Evolutionary conservation across 495 filamentous ascomycete genomes (phyloP).

Genomic region (Glarea lozoyensis): DNA sequence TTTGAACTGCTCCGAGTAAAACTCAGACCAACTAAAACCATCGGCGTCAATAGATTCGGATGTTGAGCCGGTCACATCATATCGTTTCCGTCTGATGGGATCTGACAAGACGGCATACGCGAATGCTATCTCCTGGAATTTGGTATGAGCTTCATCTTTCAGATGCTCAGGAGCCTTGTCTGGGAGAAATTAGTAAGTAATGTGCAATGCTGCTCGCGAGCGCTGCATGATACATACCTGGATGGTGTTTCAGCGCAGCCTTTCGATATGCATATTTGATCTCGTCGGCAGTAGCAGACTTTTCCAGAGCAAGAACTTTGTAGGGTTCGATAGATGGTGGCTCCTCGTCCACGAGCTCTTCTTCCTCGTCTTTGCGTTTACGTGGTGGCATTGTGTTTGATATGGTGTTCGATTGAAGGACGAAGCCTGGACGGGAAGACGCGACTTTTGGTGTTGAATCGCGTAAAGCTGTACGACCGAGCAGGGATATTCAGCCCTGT

Average conservation of each 20-base stretch:
- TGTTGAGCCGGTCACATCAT: conserved; percentile 83
- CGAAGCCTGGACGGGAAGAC: not conserved
- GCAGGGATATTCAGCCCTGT: no score
- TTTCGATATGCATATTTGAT: conserved; percentile 83
- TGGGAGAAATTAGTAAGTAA: no score
- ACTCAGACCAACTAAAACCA: conserved; percentile 82
- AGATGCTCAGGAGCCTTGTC: conserved; percentile 64
- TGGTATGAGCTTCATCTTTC: conserved; percentile 59
- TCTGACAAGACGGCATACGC: conserved; percentile 91
- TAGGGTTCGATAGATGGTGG: conserved; percentile 63
- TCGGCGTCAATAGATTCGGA: conserved; percentile 60
- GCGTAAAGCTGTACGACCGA: conserved; percentile 4
- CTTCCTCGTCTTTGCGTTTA: conserved; percentile 6
- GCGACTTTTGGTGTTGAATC: not conserved
- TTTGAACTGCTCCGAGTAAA: conserved; percentile 73
- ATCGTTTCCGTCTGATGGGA: conserved; percentile 62
- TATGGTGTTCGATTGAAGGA: not conserved
- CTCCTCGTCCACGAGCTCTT: conserved; percentile 13
- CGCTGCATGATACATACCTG: no score
- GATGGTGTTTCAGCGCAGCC: conserved; percentile 81
- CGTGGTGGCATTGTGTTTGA: conserved; percentile 4
- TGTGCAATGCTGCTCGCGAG: no score
- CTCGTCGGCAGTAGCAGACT: conserved; percentile 56
- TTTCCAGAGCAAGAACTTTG: conserved; percentile 60
- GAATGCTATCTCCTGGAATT: conserved; percentile 86